Evolutionary conservation across 345 rosid species (phyloP), one percentile per base, ranked within the genome.

Genomic region (Syzygium oleosum): DNA sequence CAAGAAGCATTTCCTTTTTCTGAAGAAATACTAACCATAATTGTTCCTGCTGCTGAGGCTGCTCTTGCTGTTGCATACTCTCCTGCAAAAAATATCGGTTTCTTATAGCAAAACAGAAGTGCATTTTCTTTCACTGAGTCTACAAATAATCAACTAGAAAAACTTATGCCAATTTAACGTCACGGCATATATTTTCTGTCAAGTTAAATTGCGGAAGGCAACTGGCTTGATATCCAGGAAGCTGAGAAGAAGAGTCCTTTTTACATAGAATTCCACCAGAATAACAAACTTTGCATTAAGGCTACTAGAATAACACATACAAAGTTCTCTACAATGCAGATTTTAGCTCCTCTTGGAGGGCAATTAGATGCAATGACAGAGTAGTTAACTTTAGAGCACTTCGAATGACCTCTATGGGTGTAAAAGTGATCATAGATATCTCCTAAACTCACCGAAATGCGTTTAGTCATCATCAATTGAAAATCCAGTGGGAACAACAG

Each of bases 61-160:
- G 99, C 99, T 90, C 99, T 95, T 34, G 99, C 98, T 13, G 98
- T 97, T 84, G 98, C 99, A 88, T 91, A 94, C 92, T 98, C 99
- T 25, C 99, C 99, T 98, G 94, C 91, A 92, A 56, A 52, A 51
- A 46, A 85, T 51, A 87, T 58, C 17, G 11, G 51, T 41, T 31
- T 84, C 61, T n/a, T 29, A 51, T 53, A 29, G 25, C 27, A 84
- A 53, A 17, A 52, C 54, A 21, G 86, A 41, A 29, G 83, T 73
- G 83, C 49, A 0, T 38, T 73, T 38, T 19, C 25, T 38, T 38
- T 73, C 6, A 38, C 12, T 19, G 12, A 22, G 25, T 73, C 83
- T 21, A 4, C 49, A 73, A 38, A 68, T 68, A 31, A 34, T 68
- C 79, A 68, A 38, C 49, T 3, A 9, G 23, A 73, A 73, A 5